Base-by-base conservation (phyloP, 2,329 filamentous ascomycete genomes). In the Diaporthe sp. region DNA sequence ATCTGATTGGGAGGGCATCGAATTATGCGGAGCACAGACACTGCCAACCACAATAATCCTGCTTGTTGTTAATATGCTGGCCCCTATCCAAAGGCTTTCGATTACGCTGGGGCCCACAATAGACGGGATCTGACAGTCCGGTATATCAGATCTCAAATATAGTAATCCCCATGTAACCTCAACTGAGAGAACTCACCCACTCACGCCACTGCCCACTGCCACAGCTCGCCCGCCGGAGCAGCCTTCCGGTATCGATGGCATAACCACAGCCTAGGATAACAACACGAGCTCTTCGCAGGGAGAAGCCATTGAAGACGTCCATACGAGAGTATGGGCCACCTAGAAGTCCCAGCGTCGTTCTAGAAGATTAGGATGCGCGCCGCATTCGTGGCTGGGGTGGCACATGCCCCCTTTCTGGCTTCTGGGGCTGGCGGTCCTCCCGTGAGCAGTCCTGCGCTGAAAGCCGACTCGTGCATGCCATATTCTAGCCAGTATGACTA, bases 81-180 rank as follows among this genome's bases (percentile, higher is more conserved):
- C 65, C 65, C 65, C 46, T 55, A 42, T 55, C 49, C 65, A 19
- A 39, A 55, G 46, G 34, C n/a, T 28, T 55, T 51, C 44, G 31
- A 19, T 28, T 42, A 37, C 44, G 28, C 19, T 53, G 7, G 12
- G 65, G 65, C 17, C 65, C 65, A 55, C 65, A 69, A 39, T 25
- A 68, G 44, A 68, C 46, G 49, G 65, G 22, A 42, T 69, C 65
- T 69, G 65, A 55, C 65, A 69, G 65, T 22, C 65, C 49, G 49
- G 22, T 17, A 69, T 69, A 42, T 69, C 65, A 42, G 34, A 69
- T 69, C 65, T 69, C 65, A 39, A 69, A 69, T 69, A 69, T 69
- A 69, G n/a, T 39, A 53, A 34, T 39, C 49, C 34, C 49, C n/a
- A 39, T 42, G 65, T 55, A 55, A 42, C 49, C 22, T 55, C 49